Conservation (phyloP, 2,329 filamentous ascomycete species). For the Nigrograna mackinnonii region DNA sequence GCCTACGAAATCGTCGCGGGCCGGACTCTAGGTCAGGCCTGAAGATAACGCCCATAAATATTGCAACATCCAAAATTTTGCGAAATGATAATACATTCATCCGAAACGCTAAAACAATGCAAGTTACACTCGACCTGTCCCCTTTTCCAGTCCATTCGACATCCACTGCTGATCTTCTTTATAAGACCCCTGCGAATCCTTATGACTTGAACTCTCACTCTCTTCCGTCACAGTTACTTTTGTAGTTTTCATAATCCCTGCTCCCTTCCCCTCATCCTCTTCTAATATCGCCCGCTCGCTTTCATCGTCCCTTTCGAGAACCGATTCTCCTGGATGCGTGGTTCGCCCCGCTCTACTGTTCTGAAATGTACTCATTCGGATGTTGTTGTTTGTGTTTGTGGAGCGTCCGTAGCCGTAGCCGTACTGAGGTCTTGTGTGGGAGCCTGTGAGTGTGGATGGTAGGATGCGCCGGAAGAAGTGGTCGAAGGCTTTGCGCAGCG, state of each 20-base stretch:
- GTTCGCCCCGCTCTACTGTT: conserved; percentile 9
- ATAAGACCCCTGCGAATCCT: background rate
- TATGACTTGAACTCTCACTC: background rate
- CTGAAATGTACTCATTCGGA: conserved; percentile 13
- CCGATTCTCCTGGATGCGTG: conserved; percentile 17
- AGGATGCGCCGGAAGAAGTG: conserved; percentile 18
- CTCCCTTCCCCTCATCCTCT: conserved; percentile 17
- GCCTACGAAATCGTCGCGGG: no score
- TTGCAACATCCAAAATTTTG: no score
- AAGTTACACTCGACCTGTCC: no score
- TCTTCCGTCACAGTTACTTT: conserved; percentile 20
- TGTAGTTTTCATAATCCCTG: conserved; percentile 27
- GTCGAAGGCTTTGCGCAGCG: conserved; percentile 30
- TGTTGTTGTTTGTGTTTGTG: conserved; percentile 11
- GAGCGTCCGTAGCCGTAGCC: conserved; percentile 12
- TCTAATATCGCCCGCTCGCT: conserved; percentile 30
- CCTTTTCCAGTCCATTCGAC: no score
- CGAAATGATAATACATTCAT: no score
- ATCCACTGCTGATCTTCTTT: no score
- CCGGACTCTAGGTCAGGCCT: no score
- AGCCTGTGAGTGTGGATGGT: conserved; percentile 18
- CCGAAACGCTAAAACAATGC: no score
- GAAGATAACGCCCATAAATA: no score
- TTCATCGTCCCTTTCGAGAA: conserved; percentile 25
- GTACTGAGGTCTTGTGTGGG: conserved; percentile 14